Evolutionary conservation across 129 eudicot species (phyloP).

Genomic region (Flaveria bidentis): DNA sequence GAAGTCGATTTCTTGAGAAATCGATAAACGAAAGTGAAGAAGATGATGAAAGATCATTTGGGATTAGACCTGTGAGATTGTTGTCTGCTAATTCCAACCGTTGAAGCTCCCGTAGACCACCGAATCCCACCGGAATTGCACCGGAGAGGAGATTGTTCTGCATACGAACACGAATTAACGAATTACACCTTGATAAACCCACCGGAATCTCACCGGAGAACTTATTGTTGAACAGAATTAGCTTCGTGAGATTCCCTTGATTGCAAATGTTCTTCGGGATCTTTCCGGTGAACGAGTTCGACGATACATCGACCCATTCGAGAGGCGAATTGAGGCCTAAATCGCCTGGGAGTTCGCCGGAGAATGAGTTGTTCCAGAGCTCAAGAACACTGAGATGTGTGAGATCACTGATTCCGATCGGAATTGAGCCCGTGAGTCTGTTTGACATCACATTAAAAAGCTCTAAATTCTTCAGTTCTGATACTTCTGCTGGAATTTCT

Average conservation of each 20-base stretch:
- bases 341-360: constrained; percentile 67
- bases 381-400: constrained; percentile 60
- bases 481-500: constrained; percentile 61
- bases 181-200: constrained; percentile 51
- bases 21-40: constrained; percentile 79
- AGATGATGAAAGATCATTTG: constrained; percentile 60
- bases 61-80: constrained; percentile 77
- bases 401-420: constrained; percentile 48
- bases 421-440: constrained; percentile 55
- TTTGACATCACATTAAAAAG: constrained; percentile 86
- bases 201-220: constrained; percentile 69
- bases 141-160: constrained; percentile 77
- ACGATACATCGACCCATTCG: constrained; percentile 84
- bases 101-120: constrained; percentile 65
- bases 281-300: constrained; percentile 71
- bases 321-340: constrained; percentile 69
- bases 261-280: constrained; percentile 61
- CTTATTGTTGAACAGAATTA: constrained; percentile 65
- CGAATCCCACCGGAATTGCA: constrained; percentile 74
- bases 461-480: constrained; percentile 58
- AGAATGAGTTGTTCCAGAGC: constrained; percentile 85
- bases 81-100: constrained; percentile 80
- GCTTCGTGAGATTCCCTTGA: constrained; percentile 79
- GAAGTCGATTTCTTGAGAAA: constrained; percentile 63
- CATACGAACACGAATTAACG: constrained; percentile 78